phyloP scores from a whole-genome alignment of 805 yeast genomes.

The Cyberlindnera americana region DNA sequence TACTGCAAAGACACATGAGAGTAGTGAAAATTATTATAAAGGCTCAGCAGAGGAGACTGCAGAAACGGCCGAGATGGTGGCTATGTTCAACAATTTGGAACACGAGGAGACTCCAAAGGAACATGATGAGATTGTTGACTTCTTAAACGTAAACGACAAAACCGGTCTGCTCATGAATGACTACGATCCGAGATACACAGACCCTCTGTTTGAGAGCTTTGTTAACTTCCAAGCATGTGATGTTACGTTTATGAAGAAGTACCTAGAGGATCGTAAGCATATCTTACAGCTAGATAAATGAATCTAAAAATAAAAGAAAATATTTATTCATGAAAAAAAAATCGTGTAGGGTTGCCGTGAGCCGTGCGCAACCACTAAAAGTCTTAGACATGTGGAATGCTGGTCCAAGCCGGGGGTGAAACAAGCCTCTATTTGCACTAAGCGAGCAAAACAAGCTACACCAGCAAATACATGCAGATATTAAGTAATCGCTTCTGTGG shows the following conservation, averaged over 20 bases:
- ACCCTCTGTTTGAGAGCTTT: constrained; percentile 15
- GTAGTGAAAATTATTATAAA: constrained; percentile 8
- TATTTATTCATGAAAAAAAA: too few relatives aligned
- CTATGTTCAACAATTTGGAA: constrained; percentile 1
- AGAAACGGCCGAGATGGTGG: background rate
- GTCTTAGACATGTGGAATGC: too few relatives aligned
- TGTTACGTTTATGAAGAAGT: constrained; percentile 16
- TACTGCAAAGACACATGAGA: background rate
- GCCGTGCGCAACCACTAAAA: too few relatives aligned
- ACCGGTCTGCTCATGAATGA: constrained; percentile 16
- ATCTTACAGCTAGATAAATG: constrained; percentile 9
- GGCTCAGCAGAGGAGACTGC: constrained; percentile 4
- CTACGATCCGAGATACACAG: constrained; percentile 23
- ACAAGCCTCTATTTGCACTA: too few relatives aligned
- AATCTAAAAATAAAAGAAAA: too few relatives aligned
- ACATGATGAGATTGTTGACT: constrained; percentile 1
- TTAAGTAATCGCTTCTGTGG: too few relatives aligned
- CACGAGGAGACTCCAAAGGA: constrained; percentile 2
- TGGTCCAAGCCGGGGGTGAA: too few relatives aligned
- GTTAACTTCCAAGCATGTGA: constrained; percentile 16
- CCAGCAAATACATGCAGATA: too few relatives aligned
- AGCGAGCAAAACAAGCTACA: too few relatives aligned
- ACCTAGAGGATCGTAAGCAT: constrained; percentile 18
- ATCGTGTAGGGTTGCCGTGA: too few relatives aligned
- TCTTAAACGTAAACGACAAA: constrained; percentile 6